Evolutionary conservation across 2,329 filamentous ascomycete genomes (phyloP).

Genomic region (Plenodomus biglobosus): DNA sequence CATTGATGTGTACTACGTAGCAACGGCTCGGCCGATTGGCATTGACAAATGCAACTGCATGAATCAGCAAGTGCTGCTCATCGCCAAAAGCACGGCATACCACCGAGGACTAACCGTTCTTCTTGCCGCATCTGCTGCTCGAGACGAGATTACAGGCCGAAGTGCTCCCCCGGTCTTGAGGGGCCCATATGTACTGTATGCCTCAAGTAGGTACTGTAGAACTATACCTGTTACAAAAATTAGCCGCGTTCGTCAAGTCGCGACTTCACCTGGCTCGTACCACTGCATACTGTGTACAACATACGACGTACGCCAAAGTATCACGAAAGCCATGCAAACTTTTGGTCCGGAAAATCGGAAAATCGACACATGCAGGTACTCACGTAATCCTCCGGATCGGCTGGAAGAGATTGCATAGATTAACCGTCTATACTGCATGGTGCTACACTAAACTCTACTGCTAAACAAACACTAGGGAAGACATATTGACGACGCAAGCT

Average conservation of each 20-base stretch:
- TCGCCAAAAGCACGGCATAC: background rate
- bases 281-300: no score
- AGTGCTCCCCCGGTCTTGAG: background rate
- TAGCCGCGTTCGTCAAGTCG: no score
- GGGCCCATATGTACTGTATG: background rate
- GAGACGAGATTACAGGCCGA: background rate
- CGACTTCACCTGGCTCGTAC: no score
- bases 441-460: background rate
- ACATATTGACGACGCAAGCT: background rate
- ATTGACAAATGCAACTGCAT: background rate
- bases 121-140: background rate
- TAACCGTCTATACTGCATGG: background rate
- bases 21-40: background rate
- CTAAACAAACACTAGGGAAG: background rate
- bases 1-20: background rate
- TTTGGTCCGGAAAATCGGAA: background rate
- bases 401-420: background rate
- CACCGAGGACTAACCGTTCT: background rate
- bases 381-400: background rate
- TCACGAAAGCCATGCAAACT: background rate
- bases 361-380: background rate
- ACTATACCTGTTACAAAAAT: no score
- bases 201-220: background rate
- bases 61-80: background rate
- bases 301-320: background rate